Base-by-base conservation (phyloP, 2,329 filamentous ascomycete genomes). In the Colletotrichum lentis region DNA sequence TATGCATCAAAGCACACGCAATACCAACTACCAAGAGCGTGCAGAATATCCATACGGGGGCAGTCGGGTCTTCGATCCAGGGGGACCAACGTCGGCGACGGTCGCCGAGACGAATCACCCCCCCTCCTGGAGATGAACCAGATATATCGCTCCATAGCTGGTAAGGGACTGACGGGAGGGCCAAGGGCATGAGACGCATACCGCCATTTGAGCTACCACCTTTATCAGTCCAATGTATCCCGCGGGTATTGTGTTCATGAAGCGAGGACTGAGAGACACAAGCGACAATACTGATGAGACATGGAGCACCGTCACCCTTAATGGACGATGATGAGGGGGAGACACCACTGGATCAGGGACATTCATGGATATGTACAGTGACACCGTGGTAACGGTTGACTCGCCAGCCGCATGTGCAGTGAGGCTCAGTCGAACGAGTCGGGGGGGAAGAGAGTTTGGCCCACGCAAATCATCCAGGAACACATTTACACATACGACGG, bases 1-100 rank as follows among this genome's bases (percentile, higher is more conserved):
- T 37, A 50, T 56, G 41, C 43, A 27, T 24, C 44, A 39, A 41
- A 43, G 53, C 60, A 64, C 59, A 39, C 53, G 37, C 62, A 52
- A 12, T 24, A 43, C 24, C 27, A 31, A 52, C 24, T 8, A n/a
- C 27, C 27, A 31, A 31, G 27, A 31, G 6, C 27, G 27, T 31
- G 27, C 27, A 31, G 27, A 31, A 31, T 31, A 31, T 31, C 27
- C 27, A 7, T 31, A 31, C 27, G 27, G 27, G 27, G 16, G 24
- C 49, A 18, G 49, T 52, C 49, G 31, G 27, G n/a, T 52, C 27
- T 7, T 35, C 18, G 27, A 22, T 27, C 22, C 57, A 31, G 7
- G 56, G 47, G 18, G 14, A 35, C 35, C 39, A 24, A 37, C 47
- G 47, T 58, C 27, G 56, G 56, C 47, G 27, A 49, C 35, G 43